phyloP scores from a whole-genome alignment of 2,329 filamentous ascomycete species.

The Sporothrix schenckii region DNA sequence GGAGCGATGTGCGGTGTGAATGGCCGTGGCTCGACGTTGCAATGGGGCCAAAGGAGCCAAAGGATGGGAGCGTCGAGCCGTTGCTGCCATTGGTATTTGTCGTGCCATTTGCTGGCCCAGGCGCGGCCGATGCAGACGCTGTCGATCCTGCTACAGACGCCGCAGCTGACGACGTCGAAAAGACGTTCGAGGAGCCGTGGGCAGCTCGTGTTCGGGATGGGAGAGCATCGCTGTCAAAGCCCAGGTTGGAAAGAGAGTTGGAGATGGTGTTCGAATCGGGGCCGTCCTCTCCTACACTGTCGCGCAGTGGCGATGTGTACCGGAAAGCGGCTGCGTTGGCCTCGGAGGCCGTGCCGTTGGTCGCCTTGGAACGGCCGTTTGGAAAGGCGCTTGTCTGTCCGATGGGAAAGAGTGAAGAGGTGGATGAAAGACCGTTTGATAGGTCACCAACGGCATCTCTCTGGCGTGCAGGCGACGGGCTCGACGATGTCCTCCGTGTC shows the following conservation, averaged over 20 bases:
- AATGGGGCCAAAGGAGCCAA: constrained; percentile 26
- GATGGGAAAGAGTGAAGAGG: constrained; percentile 51
- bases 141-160: constrained; percentile 26
- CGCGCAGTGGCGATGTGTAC: constrained; percentile 39
- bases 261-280: neutral
- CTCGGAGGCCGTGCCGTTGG: constrained; percentile 48
- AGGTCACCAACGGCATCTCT: constrained; percentile 51
- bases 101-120: constrained; percentile 4
- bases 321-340: constrained; percentile 50
- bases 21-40: constrained; percentile 51
- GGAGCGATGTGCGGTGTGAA: constrained; percentile 51
- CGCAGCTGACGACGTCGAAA: constrained; percentile 15
- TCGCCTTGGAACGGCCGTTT: constrained; percentile 42
- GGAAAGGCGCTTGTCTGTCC: constrained; percentile 43
- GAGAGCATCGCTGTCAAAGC: constrained; percentile 29
- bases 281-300: constrained; percentile 19
- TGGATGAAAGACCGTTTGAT: constrained; percentile 48
- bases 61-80: constrained; percentile 2
- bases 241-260: neutral
- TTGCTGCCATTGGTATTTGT: neutral
- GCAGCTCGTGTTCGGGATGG: neutral
- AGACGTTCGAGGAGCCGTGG: constrained; percentile 22
- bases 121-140: constrained; percentile 12
- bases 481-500: constrained; percentile 51
- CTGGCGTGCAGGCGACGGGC: constrained; percentile 61